These are phyloP conservation scores for Ceratopteris richardii DNA, from an alignment of 75 land plant genomes.

Conservation along the genomic window DNA sequence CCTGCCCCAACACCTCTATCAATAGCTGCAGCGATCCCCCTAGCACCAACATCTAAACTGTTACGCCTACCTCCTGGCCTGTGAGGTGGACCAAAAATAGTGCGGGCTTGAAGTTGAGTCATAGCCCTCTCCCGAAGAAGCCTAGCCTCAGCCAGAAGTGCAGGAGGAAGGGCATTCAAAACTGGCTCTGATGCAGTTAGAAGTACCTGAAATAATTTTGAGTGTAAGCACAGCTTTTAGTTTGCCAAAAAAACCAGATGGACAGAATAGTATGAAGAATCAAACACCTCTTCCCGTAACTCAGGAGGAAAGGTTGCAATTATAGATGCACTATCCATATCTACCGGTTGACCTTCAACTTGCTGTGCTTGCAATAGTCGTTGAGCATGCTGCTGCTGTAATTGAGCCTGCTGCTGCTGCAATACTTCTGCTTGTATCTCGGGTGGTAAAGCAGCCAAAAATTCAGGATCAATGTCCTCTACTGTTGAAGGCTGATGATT, in stretches of 20 bases:
- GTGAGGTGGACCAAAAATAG: conserved; percentile 63
- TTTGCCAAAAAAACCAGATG: too few relatives aligned
- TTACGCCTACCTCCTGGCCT: conserved; percentile 55
- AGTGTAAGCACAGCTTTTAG: too few relatives aligned
- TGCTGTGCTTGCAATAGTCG: conserved; percentile 60
- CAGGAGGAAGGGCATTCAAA: conserved; percentile 69
- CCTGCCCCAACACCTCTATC: conserved; percentile 70
- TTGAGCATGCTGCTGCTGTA: conserved; percentile 89
- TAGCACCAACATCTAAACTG: conserved; percentile 45
- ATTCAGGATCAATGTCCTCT: conserved; percentile 97
- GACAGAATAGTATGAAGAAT: background rate
- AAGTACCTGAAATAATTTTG: conserved; percentile 70
- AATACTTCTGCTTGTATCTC: conserved; percentile 97
- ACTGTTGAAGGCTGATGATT: conserved; percentile 49
- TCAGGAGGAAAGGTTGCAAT: conserved; percentile 98
- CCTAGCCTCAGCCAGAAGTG: conserved; percentile 92
- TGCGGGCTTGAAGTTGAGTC: conserved; percentile 65
- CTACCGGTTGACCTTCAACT: conserved; percentile 91
- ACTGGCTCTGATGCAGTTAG: conserved; percentile 91
- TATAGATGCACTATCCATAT: conserved; percentile 98
- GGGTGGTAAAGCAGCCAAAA: conserved; percentile 95
- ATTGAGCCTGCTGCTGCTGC: conserved; percentile 76
- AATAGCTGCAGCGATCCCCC: conserved; percentile 43
- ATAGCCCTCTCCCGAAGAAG: conserved; percentile 83
- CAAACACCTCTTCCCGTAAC: conserved; percentile 87